A percentile compares a stretch with the other conserved stretches of the same genome.
These are phyloP conservation scores for Pilaira anomala DNA, from an alignment of 192 early-diverging fungal species.

Conservation along the genomic window DNA sequence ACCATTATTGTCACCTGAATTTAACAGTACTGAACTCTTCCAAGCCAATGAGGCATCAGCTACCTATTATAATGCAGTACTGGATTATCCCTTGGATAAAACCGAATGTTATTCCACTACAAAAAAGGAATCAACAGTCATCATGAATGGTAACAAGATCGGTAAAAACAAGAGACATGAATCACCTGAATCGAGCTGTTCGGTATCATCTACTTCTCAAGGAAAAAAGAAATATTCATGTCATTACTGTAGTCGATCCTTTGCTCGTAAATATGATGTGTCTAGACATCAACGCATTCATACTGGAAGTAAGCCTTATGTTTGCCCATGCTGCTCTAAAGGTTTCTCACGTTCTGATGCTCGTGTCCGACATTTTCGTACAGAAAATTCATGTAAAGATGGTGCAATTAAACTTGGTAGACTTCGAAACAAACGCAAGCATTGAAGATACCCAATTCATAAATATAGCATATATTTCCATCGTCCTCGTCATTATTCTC, in stretches of 20 bases:
- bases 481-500: neutral
- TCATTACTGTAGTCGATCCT: slow-evolving; percentile 10
- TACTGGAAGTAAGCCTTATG: slow-evolving; percentile 18
- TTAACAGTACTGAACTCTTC: too few species aligned
- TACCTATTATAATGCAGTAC: too few species aligned
- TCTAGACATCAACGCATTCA: slow-evolving; percentile 10
- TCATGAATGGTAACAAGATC: too few species aligned
- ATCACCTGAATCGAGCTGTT: too few species aligned
- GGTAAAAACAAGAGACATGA: too few species aligned
- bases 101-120: too few species aligned
- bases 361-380: slow-evolving; percentile 10
- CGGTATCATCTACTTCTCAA: too few species aligned
- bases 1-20: too few species aligned
- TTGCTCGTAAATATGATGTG: slow-evolving; percentile 17
- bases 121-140: too few species aligned
- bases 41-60: too few species aligned
- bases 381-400: slow-evolving; percentile 3
- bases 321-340: slow-evolving; percentile 20
- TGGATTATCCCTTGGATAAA: too few species aligned
- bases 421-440: neutral
- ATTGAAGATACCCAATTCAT: neutral
- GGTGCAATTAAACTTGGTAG: neutral
- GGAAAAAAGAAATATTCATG: neutral
- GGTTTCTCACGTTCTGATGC: slow-evolving; percentile 17
- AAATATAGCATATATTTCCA: neutral